Evolutionary conservation across 1,284 basidiomycete species (phyloP).

Genomic region (Marasmius fiardii): DNA sequence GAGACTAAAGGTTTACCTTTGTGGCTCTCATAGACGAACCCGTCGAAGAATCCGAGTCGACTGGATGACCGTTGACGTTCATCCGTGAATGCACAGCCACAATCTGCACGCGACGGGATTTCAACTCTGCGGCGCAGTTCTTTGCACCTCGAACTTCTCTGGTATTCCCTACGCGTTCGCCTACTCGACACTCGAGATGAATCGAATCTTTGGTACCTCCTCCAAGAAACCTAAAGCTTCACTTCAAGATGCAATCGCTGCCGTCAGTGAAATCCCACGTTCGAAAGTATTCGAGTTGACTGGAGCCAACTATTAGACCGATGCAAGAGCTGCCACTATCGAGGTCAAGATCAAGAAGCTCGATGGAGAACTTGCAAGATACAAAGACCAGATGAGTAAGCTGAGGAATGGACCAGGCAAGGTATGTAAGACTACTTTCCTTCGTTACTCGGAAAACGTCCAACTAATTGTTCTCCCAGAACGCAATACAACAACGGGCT

Average conservation of each 20-base stretch:
- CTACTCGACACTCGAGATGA: constrained; percentile 54
- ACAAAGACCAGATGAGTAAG: constrained; percentile 97
- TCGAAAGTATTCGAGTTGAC: constrained; percentile 16
- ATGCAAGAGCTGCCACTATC: constrained; percentile 83
- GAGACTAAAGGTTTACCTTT: constrained; percentile 1
- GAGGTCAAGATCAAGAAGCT: constrained; percentile 98
- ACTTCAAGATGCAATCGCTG: constrained; percentile 88
- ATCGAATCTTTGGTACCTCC: constrained; percentile 80
- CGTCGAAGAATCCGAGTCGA: not conserved
- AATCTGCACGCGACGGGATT: not conserved
- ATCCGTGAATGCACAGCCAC: not conserved
- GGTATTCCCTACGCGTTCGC: not conserved
- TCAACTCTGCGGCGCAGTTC: not conserved
- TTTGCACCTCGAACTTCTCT: not conserved
- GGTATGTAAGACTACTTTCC: constrained; percentile 39
- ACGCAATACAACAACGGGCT: constrained; percentile 94
- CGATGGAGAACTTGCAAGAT: constrained; percentile 88
- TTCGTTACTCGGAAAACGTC: not conserved
- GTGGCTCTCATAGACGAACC: constrained; percentile 4
- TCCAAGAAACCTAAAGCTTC: constrained; percentile 83
- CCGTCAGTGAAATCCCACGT: constrained; percentile 47
- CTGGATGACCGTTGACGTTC: not conserved
- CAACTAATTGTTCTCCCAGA: constrained; percentile 45
- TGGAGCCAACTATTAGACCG: constrained; percentile 57
- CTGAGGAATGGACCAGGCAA: constrained; percentile 94